Evolutionary conservation across 257 asterid species (phyloP).

Genomic region (Anisodus acutangulus): DNA sequence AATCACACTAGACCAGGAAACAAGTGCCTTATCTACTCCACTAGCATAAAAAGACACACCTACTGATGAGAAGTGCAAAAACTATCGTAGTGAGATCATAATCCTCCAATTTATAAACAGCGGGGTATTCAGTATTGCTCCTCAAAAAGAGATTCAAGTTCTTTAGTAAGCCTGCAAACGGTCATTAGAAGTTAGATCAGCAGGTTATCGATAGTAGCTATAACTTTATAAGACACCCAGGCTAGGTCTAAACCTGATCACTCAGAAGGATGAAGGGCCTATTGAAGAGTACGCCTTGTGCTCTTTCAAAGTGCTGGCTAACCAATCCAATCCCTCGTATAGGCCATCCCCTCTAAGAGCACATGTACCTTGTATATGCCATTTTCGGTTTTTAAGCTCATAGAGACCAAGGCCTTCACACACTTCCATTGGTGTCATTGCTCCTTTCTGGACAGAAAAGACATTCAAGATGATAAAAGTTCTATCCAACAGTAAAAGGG

Average conservation of each 20-base stretch:
- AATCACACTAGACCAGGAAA: not conserved
- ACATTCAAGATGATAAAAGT: conserved; percentile 17
- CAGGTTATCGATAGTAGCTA: conserved; percentile 6
- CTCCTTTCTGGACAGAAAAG: conserved; percentile 69
- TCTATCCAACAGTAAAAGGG: not conserved
- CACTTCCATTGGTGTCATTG: conserved; percentile 91
- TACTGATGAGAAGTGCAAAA: not conserved
- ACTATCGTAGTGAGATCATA: not conserved
- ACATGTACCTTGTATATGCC: conserved; percentile 97
- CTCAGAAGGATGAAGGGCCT: conserved; percentile 71
- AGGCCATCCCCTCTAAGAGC: conserved; percentile 94
- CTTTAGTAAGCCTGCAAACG: conserved; percentile 21
- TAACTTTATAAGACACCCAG: not conserved
- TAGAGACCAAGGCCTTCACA: conserved; percentile 89
- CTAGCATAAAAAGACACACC: conserved; percentile 27
- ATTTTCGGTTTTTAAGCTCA: conserved; percentile 85
- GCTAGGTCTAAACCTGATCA: conserved; percentile 43
- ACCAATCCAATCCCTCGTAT: conserved; percentile 97
- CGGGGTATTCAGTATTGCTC: conserved; percentile 28
- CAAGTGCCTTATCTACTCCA: conserved; percentile 27
- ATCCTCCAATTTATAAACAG: conserved; percentile 39
- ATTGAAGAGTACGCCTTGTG: conserved; percentile 80
- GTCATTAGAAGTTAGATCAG: not conserved
- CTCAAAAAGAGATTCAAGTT: conserved; percentile 34
- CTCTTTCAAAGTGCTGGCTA: conserved; percentile 85